Base-by-base conservation (phyloP, 2,329 filamentous ascomycete genomes). In the Microsporum ferrugineum region DNA sequence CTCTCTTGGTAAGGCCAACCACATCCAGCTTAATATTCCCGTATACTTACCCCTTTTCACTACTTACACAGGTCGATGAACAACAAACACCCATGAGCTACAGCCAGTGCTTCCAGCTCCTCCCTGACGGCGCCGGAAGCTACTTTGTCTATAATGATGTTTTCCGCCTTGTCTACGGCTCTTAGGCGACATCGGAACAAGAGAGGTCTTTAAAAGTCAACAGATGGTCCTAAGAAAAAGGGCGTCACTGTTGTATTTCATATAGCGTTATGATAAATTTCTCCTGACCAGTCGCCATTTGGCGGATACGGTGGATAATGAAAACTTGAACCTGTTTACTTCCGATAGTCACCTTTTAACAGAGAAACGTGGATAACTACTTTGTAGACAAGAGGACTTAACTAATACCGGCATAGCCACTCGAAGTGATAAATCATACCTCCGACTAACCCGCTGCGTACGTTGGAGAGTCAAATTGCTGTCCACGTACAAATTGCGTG, bases 61-160 rank as follows among this genome's bases (percentile, higher is more conserved):
- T 23, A 23, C 17, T 17, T 27, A 14, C 7, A 55, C 49, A 95
- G 90, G 86, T 95, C 69, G 90, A 96, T 66, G 91, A 91, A 68
- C 85, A 91, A 76, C 81, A 88, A 74, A 84, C 84, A 70, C 89
- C 90, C 51, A 94, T 96, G 87, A 91, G 84, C 82, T 99, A 91
- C 78, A 86, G 86, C 61, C 91, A 97, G 79, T 78, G 83, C 61
- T 97, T 97, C 83, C 88, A 95, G 76, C 86, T 97, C 65, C 76
- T 84, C 66, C 86, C 84, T 63, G 87, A 90, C 60, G 76, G 76
- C 33, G 67, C 70, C 58, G 87, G 85, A 68, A 85, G 81, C 77
- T 96, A 88, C 80, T 96, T 84, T 75, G 88, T 97, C 73, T 87
- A 86, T 79, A 96, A 97, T 81, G 92, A 97, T 75, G 78, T 97